A percentile compares a stretch with the other conserved stretches of the same genome.
Evolutionary conservation across 176 grass and related monocot genomes (phyloP).

Genomic region (Eleusine coracana): DNA sequence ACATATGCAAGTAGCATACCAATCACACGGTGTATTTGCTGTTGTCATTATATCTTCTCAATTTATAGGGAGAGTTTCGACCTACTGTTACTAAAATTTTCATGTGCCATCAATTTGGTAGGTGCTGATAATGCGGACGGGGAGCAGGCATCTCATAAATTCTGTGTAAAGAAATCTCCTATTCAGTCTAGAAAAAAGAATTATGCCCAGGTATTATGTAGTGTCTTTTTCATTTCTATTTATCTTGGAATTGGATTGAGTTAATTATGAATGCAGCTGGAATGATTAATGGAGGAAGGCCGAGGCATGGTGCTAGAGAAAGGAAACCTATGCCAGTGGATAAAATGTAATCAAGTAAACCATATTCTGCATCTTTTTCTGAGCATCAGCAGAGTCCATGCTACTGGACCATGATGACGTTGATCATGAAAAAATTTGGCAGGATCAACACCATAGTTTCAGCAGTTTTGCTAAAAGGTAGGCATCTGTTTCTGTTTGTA

Average conservation of each 20-base stretch:
- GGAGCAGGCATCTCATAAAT: neutral
- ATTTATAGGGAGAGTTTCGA: no score
- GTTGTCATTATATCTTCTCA: no score
- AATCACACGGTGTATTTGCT: no score
- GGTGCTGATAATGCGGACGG: neutral
- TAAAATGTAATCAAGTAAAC: conserved; percentile 40
- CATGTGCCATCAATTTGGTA: neutral
- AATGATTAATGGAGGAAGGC: neutral
- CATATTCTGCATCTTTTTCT: conserved; percentile 19
- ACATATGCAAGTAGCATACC: no score
- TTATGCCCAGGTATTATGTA: neutral
- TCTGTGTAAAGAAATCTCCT: neutral
- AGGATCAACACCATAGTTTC: neutral
- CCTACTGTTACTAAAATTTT: no score
- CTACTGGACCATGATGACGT: conserved; percentile 31
- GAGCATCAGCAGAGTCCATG: conserved; percentile 1
- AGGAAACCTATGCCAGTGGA: conserved; percentile 32
- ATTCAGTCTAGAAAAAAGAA: conserved; percentile 8
- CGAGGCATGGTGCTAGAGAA: conserved; percentile 12
- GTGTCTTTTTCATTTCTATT: neutral
- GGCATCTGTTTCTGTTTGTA: neutral
- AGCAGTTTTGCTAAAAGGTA: conserved; percentile 27
- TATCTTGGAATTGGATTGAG: neutral
- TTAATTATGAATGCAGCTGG: conserved; percentile 43
- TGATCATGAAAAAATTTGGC: neutral